A percentile compares a stretch with the other conserved stretches of the same genome.
phyloP scores from a whole-genome alignment of 2,329 filamentous ascomycete genomes.

The Nemania sp. region DNA sequence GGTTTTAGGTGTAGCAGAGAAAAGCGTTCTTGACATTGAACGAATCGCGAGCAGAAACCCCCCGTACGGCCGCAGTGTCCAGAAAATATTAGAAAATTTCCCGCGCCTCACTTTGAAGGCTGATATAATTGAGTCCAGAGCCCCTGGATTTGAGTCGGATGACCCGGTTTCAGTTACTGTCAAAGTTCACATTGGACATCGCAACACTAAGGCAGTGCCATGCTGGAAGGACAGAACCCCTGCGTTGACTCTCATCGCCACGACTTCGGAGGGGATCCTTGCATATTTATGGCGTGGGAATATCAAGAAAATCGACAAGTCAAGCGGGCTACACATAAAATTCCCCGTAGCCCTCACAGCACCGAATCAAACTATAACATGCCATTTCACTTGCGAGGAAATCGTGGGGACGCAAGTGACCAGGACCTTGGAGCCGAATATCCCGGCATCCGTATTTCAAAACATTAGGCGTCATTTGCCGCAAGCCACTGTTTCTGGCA shows the following conservation, averaged over 20 bases:
- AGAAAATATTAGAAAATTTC: constrained; percentile 68
- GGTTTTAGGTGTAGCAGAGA: constrained; percentile 68
- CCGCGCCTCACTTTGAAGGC: constrained; percentile 57
- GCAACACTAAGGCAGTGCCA: constrained; percentile 65
- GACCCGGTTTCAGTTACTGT: constrained; percentile 61
- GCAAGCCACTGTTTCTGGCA: not conserved
- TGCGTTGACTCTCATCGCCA: constrained; percentile 73
- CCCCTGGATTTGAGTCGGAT: constrained; percentile 38
- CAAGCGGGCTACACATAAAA: constrained; percentile 58
- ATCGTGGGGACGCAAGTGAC: constrained; percentile 65
- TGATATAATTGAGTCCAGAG: constrained; percentile 43
- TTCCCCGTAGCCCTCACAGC: constrained; percentile 61
- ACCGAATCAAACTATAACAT: constrained; percentile 62
- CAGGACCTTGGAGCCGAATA: constrained; percentile 32
- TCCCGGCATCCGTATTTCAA: constrained; percentile 41
- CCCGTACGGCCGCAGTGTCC: constrained; percentile 74
- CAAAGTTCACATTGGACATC: constrained; percentile 69
- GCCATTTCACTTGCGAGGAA: constrained; percentile 80
- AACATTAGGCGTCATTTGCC: constrained; percentile 1
- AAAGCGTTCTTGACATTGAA: constrained; percentile 75
- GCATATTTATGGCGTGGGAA: constrained; percentile 69
- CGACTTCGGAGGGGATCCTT: constrained; percentile 69
- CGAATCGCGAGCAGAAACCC: constrained; percentile 76
- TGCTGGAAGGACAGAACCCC: constrained; percentile 67
- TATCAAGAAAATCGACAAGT: constrained; percentile 65